A percentile compares a stretch with the other conserved stretches of the same genome.
phyloP scores from a whole-genome alignment of 306 rosid species.

The Delonix regia region DNA sequence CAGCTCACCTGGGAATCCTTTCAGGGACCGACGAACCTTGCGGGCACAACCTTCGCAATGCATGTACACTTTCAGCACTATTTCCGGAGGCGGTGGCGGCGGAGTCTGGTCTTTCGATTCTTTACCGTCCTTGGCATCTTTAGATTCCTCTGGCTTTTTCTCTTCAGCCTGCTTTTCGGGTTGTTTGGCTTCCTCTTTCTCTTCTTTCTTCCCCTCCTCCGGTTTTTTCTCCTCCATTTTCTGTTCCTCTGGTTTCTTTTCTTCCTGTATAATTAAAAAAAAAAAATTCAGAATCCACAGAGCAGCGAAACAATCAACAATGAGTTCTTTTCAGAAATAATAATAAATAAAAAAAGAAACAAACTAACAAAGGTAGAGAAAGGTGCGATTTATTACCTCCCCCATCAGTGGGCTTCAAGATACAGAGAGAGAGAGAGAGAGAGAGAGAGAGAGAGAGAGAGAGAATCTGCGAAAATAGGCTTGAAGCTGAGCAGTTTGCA shows the following conservation, averaged over 20 bases:
- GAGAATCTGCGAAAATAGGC: background rate
- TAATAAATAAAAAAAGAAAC: background rate
- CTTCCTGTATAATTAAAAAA: constrained; percentile 51
- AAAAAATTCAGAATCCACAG: background rate
- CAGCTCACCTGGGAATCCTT: constrained; percentile 65
- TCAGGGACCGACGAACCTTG: constrained; percentile 78
- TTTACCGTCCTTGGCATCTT: constrained; percentile 23
- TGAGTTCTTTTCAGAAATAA: too few relatives aligned
- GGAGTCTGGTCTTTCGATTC: constrained; percentile 40
- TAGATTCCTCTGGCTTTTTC: constrained; percentile 21
- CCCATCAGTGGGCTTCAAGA: constrained; percentile 43
- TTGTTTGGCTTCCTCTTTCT: background rate
- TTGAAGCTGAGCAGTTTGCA: background rate
- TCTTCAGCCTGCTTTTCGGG: constrained; percentile 37
- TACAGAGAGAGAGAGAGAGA: constrained; percentile 5
- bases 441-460: background rate
- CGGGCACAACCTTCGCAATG: constrained; percentile 98
- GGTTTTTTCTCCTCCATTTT: constrained; percentile 63
- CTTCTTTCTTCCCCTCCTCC: constrained; percentile 37
- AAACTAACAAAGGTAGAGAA: constrained; percentile 1
- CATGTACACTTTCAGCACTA: constrained; percentile 80
- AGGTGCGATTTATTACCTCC: constrained; percentile 42
- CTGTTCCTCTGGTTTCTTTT: constrained; percentile 60
- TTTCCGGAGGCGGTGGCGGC: constrained; percentile 59
- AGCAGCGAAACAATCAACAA: background rate